Base-by-base conservation (phyloP, 495 filamentous ascomycete genomes). In the Penicillium cataractarum region DNA sequence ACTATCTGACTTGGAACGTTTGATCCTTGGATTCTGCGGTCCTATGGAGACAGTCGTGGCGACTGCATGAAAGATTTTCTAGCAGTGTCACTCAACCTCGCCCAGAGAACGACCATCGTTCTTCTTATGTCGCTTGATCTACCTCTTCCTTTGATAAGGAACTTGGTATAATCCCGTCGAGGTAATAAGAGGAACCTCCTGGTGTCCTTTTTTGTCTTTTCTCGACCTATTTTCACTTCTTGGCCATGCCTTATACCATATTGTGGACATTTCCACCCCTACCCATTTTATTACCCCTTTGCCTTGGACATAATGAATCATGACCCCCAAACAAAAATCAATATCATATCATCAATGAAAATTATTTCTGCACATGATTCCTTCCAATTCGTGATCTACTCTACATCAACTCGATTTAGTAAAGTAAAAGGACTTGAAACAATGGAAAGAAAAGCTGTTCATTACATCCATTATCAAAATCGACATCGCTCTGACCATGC, bases 1-100 rank as follows among this genome's bases (percentile, higher is more conserved):
- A 75, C 75, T 92, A 27, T 71, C 83, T 19, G 89, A 92, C 76
- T 76, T 92, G 55, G 87, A 92, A 75, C 76, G 83, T 26, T 72
- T 92, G 67, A 89, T 92, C 54, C 65, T 83, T 27, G 83, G 89
- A 58, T 87, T 89, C 66, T 92, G 81, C 63, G 63, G 52, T 65
- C 53, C 46, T 48, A 26, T 39, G 21, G 57, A 64, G 8, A 17
- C 49, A 8, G 10, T 53, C 6, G 17, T 46, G 27, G 55, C 37
- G 54, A 21, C n/a, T 33, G 33, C 27, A 1, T 29, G 29, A n/a
- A 49, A 49, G 24, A 5, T 29, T n/a, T 27, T 50, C 15, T n/a
- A 5, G 9, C 22, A 48, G 44, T 35, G 56, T 33, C 24, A 17
- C 15, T 39, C 52, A 37, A 31, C 40, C 22, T 21, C 39, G 21